Evolutionary conservation across 1,284 basidiomycete species (phyloP).

Genomic region (Puccinia polysora): DNA sequence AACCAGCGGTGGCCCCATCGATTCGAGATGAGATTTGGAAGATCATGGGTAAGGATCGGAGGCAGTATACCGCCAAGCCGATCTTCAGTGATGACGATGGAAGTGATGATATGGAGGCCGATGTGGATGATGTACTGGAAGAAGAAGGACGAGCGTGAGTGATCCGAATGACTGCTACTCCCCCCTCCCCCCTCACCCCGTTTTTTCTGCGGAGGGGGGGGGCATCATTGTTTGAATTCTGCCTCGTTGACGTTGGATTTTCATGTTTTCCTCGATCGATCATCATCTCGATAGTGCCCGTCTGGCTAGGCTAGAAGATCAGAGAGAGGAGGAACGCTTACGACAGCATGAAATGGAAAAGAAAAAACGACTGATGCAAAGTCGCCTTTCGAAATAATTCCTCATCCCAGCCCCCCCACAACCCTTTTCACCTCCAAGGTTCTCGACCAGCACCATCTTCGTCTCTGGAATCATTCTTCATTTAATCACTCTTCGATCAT

Average conservation of each 20-base stretch:
- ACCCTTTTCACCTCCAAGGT: too few species aligned
- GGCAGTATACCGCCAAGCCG: conserved; percentile 13
- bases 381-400: conserved; percentile 20
- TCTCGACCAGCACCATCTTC: too few species aligned
- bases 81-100: conserved; percentile 34
- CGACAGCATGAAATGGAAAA: conserved; percentile 38
- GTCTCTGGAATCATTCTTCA: too few species aligned
- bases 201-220: neutral
- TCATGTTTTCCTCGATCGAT: neutral
- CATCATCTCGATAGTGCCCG: conserved; percentile 6
- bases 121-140: conserved; percentile 27
- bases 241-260: neutral
- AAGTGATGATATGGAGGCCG: conserved; percentile 38
- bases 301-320: conserved; percentile 32
- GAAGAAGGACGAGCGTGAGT: conserved; percentile 42
- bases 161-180: neutral
- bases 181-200: neutral
- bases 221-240: neutral
- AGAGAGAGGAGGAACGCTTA: conserved; percentile 31
- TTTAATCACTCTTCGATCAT: too few species aligned
- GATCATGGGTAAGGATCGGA: conserved; percentile 42
- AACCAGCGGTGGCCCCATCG: conserved; percentile 1
- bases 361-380: conserved; percentile 25
- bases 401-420: too few species aligned
- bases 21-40: conserved; percentile 42